Evolutionary conservation across 2,329 filamentous ascomycete species (phyloP), one percentile per base, ranked within the genome.

Genomic region (Blumeria graminis): DNA sequence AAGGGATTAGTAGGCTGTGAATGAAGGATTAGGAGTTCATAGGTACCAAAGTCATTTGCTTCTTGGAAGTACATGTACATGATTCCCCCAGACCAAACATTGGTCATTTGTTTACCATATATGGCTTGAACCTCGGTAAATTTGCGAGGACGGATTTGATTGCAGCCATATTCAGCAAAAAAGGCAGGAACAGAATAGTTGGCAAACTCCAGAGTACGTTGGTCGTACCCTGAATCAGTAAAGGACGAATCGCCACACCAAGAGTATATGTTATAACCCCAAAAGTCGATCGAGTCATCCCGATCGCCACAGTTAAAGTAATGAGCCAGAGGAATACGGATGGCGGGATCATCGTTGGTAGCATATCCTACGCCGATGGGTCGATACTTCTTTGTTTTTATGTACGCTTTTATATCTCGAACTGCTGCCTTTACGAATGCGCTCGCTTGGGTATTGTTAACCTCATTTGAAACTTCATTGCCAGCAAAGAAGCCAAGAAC

Each of bases 181-280:
- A 98, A 98, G 65, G 88, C 85, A 51, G 92, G 92, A 3, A 96
- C 86, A 9, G 86, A 86, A 76, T 92, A 98, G 68, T 82, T 79
- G 58, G 74, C 69, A 74, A 95, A 98, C 72, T 95, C 90, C 62
- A 86, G 70, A 63, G 88, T 88, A 68, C 90, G 84, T 57, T 80
- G 76, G 61, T 82, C 75, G 71, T 89, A 98, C 56, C 87, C 86
- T 3, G 92, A 95, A 58, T 75, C 67, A 38, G 74, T 66, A 72
- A 84, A 92, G 65, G 74, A 79, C 66, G 86, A 94, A 63, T 89
- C 70, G 63, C 90, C 92, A 69, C 92, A 98, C 92, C 92, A 98
- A 56, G 89, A 94, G 77, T 98, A 98, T 72, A 96, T 94, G 76
- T 98, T 98, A 82, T 96, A 96, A 58, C 92, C 92, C 86, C 89